Evolutionary conservation across 805 yeast genomes (phyloP), one percentile per base, ranked within the genome.

Genomic region (Myxozyma vanderwaltii): DNA sequence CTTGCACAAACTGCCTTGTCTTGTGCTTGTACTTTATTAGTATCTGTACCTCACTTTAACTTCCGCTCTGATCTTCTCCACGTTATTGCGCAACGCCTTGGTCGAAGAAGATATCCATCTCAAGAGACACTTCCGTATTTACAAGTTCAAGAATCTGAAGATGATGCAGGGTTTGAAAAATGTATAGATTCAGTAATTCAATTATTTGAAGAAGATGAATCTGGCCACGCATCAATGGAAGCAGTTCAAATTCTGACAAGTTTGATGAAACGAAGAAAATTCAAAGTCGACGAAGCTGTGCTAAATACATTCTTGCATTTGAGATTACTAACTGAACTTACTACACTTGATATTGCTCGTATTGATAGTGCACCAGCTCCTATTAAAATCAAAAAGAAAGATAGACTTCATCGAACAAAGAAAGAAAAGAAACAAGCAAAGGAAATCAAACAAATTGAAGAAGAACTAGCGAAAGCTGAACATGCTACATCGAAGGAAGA

Each of bases 371-470:
- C 51, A 10, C 48, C 54, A 4, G 52, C 26, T 12, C 40, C 51
- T n/a, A 41, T 44, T 15, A 87, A 86, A 69, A 54, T 87, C 46
- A 84, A 82, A 70, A 92, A 91, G 77, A 89, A 91, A 72, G 96
- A 94, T 72, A 80, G 97, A 67, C 90, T 89, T 2, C 96, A 91
- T 77, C 75, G 92, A 51, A 85, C 96, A n/a, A 92, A 92, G 72
- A 88, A 88, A 73, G 92, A 92, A 74, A 81, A 88, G 67, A 94
- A 94, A 69, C 86, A 84, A 19, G 81, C 96, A 63, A 91, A 91
- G 71, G 98, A 92, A 70, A 79, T 86, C 68, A 88, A 87, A 67
- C 84, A 80, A 65, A 92, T 94, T 59, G 98, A 92, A 62, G 89
- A 88, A 69, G 99, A 94, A 74, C 78, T 91, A 83, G 80, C 86